phyloP scores from a whole-genome alignment of 208 protist species.

The Sergeia podlipaevii region DNA sequence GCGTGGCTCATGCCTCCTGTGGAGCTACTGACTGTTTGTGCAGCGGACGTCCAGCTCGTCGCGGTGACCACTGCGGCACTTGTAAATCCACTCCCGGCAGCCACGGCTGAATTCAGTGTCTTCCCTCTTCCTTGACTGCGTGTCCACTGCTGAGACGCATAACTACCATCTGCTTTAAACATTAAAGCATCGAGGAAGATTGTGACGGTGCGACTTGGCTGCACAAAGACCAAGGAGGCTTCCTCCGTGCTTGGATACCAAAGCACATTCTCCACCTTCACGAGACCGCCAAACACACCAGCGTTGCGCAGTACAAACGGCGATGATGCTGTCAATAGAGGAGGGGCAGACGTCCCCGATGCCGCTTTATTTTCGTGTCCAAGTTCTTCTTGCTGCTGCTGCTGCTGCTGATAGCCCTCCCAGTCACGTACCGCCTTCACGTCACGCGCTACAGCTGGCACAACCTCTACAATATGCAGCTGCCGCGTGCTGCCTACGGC shows the following conservation, averaged over 20 bases:
- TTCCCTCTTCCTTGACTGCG: constrained; percentile 36
- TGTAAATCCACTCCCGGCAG: constrained; percentile 39
- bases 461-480: constrained; percentile 69
- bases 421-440: constrained; percentile 11
- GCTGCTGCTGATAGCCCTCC: constrained; percentile 9
- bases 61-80: constrained; percentile 39
- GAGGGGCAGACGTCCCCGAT: constrained; percentile 1
- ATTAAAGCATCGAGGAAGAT: constrained; percentile 72
- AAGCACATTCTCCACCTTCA: constrained; percentile 64
- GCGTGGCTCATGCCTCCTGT: constrained; percentile 13
- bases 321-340: neutral
- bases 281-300: constrained; percentile 52
- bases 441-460: constrained; percentile 28
- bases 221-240: constrained; percentile 74
- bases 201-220: constrained; percentile 54
- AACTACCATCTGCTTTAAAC: constrained; percentile 52
- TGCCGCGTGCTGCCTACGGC: constrained; percentile 69
- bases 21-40: constrained; percentile 9
- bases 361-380: too few species aligned
- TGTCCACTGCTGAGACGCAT: constrained; percentile 69
- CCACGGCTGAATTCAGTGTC: constrained; percentile 29
- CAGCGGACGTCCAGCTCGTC: constrained; percentile 16
- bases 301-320: constrained; percentile 47
- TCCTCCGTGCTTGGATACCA: constrained; percentile 75
- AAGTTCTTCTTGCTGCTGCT: constrained; percentile 1